Percentiles rank a stretch among this genome's conserved stretches.
Conservation (phyloP, 345 rosid genomes). For the Salix brachista region DNA sequence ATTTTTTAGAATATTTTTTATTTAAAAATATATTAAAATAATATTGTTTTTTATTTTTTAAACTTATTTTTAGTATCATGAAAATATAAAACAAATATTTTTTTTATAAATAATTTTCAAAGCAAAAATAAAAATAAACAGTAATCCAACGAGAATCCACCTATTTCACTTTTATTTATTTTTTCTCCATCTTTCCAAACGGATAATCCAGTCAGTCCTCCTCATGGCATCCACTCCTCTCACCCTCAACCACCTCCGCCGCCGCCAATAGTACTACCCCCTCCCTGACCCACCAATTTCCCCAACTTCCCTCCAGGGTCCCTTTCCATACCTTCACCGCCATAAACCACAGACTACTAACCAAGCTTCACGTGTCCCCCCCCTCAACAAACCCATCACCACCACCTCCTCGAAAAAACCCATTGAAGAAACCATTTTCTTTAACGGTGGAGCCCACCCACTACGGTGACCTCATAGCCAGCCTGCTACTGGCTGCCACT, state of each 20-base stretch:
- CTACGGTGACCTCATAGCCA: slow-evolving; percentile 82
- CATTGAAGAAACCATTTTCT: slow-evolving; percentile 64
- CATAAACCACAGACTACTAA: slow-evolving; percentile 22
- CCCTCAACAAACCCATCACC: slow-evolving; percentile 38
- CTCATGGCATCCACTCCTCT: slow-evolving; percentile 35
- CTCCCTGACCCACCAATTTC: slow-evolving; percentile 15
- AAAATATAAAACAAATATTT: too few relatives aligned
- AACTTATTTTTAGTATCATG: too few relatives aligned
- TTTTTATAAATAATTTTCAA: too few relatives aligned
- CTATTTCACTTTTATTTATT: neutral
- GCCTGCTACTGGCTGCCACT: slow-evolving; percentile 85
- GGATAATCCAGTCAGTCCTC: slow-evolving; percentile 16
- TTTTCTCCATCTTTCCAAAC: neutral
- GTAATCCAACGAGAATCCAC: neutral
- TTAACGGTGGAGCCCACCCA: slow-evolving; percentile 96
- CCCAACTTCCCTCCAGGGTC: slow-evolving; percentile 18
- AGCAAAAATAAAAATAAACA: too few relatives aligned
- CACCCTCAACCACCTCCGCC: slow-evolving; percentile 13
- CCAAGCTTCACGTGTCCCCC: slow-evolving; percentile 51
- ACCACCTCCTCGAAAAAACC: slow-evolving; percentile 27
- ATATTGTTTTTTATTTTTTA: too few relatives aligned
- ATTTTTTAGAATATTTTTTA: neutral
- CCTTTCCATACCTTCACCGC: slow-evolving; percentile 16
- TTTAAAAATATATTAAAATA: neutral
- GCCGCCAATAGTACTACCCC: slow-evolving; percentile 16